Conservation (phyloP, 805 yeast species). For the Monosporozyma aerobia region DNA sequence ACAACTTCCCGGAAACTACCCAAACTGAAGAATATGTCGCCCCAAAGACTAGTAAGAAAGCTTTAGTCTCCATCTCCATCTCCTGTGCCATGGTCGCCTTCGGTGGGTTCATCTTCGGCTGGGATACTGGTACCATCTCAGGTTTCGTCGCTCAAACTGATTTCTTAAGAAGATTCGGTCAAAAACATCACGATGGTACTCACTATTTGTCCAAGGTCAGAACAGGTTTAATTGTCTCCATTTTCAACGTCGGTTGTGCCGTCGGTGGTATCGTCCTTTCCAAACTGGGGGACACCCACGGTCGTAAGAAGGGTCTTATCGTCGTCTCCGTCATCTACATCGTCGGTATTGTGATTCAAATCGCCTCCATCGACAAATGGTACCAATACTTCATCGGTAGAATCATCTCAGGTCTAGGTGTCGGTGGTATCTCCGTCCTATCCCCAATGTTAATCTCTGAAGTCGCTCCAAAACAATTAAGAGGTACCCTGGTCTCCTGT, state of each 20-base stretch:
- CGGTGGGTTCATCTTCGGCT: slow-evolving; percentile 72
- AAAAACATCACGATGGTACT: slow-evolving; percentile 12
- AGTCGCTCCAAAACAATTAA: slow-evolving; percentile 35
- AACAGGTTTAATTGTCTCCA: slow-evolving; percentile 30
- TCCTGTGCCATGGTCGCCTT: slow-evolving; percentile 47
- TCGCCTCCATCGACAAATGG: slow-evolving; percentile 49
- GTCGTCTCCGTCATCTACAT: slow-evolving; percentile 52
- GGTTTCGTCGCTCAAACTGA: slow-evolving; percentile 49
- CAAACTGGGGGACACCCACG: slow-evolving; percentile 51
- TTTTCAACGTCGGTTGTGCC: slow-evolving; percentile 70
- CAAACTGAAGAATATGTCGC: not conserved
- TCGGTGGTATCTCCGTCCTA: slow-evolving; percentile 67
- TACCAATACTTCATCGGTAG: slow-evolving; percentile 68
- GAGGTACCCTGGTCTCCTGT: slow-evolving; percentile 67
- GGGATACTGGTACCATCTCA: slow-evolving; percentile 75
- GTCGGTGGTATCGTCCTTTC: slow-evolving; percentile 58
- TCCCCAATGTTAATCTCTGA: slow-evolving; percentile 62
- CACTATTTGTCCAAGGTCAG: slow-evolving; percentile 21
- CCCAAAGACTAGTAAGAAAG: slow-evolving; percentile 12
- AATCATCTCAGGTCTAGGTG: slow-evolving; percentile 62
- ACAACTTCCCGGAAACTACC: not conserved
- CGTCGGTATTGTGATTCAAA: slow-evolving; percentile 61
- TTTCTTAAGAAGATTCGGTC: slow-evolving; percentile 21
- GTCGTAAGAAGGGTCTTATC: slow-evolving; percentile 58
- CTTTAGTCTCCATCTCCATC: slow-evolving; percentile 21